Evolutionary conservation across 106 monocot genomes (phyloP).

Genomic region (Dendrobium catenatum): DNA sequence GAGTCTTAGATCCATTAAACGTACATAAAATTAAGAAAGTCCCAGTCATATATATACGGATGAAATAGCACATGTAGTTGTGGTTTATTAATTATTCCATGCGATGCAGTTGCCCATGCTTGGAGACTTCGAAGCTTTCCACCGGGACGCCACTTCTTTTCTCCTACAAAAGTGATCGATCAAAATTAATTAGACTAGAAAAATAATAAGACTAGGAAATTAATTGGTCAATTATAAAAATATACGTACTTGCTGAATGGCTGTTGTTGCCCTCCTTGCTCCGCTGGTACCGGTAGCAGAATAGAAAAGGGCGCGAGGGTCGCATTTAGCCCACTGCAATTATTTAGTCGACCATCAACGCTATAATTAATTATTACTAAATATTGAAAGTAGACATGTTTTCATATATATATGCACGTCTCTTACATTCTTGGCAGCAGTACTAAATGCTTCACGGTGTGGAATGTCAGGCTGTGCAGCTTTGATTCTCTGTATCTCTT

Average conservation of each 20-base stretch:
- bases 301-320: slow-evolving; percentile 12
- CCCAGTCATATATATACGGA: background rate
- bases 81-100: slow-evolving; percentile 1
- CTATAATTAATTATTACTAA: too few species aligned
- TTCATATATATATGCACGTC: background rate
- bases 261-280: slow-evolving; percentile 8
- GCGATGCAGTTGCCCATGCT: background rate
- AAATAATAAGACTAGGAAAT: background rate
- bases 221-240: background rate
- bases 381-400: background rate
- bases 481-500: slow-evolving; percentile 28
- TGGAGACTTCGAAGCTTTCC: slow-evolving; percentile 3
- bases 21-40: background rate
- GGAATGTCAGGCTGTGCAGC: slow-evolving; percentile 24
- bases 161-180: background rate
- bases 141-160: background rate
- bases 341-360: background rate
- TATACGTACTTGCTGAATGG: slow-evolving; percentile 31
- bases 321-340: slow-evolving; percentile 23
- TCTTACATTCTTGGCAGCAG: slow-evolving; percentile 25
- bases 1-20: background rate
- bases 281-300: slow-evolving; percentile 20
- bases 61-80: background rate
- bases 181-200: background rate
- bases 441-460: slow-evolving; percentile 24